Conservation (phyloP, 148 eudicot genomes). For the Camellia lanceoleosa region DNA sequence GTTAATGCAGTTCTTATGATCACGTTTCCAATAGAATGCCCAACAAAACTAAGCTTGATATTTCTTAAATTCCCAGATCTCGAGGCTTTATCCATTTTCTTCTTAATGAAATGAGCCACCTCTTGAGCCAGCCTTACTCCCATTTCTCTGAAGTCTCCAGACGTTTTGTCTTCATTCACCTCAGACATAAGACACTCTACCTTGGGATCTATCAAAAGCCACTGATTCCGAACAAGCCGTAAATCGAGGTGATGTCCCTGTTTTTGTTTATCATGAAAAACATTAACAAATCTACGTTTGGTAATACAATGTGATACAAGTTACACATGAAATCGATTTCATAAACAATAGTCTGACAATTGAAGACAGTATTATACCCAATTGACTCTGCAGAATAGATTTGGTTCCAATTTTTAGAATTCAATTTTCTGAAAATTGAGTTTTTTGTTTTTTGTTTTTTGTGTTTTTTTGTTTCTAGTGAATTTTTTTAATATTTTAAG, state of each 20-base stretch:
- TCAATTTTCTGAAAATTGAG: too few species aligned
- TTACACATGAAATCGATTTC: too few species aligned
- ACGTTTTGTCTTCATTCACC: constrained; percentile 93
- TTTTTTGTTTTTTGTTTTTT: too few species aligned
- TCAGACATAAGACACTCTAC: constrained; percentile 91
- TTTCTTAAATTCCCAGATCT: constrained; percentile 65
- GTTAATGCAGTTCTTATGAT: constrained; percentile 88
- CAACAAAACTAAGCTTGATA: constrained; percentile 94
- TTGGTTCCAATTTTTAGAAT: too few species aligned
- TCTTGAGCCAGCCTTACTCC: constrained; percentile 87
- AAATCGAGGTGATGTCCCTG: constrained; percentile 99
- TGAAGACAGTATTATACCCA: background rate
- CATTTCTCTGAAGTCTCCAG: constrained; percentile 97
- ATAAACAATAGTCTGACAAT: background rate
- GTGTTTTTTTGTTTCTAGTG: too few species aligned
- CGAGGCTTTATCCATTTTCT: constrained; percentile 83
- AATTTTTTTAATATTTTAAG: too few species aligned
- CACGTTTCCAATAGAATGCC: constrained; percentile 98
- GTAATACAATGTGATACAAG: background rate
- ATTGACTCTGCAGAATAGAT: background rate
- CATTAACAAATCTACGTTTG: background rate
- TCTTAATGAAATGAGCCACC: constrained; percentile 65
- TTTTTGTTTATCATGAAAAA: constrained; percentile 12
- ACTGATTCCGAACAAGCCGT: constrained; percentile 94
- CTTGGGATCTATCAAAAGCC: constrained; percentile 94